Base-by-base conservation (phyloP, 345 rosid species). In the Pistacia atlantica region DNA sequence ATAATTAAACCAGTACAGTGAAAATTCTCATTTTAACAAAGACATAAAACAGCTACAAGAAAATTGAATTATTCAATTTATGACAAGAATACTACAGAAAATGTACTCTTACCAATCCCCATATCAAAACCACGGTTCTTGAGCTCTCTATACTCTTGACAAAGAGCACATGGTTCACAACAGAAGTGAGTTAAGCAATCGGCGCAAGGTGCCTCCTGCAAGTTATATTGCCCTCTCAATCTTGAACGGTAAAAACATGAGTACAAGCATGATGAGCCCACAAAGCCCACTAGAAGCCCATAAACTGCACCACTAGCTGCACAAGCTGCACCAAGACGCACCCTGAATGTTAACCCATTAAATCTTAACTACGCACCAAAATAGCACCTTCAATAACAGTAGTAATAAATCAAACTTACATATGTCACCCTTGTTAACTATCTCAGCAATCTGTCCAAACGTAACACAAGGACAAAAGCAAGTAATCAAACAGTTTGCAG, bases 141-240 rank as follows among this genome's bases (percentile, higher is more conserved):
- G 79, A 85, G 89, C 80, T 87, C 87, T 60, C 87, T 72, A 18
- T 87, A 80, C 63, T 87, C 89, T 67, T 87, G 90, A 79, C 89
- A 84, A 79, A 84, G 90, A 0, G 90, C 72, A 67, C 86, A 82
- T 31, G 83, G 55, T 81, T 84, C 84, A 63, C 87, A 87, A 61
- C 85, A 82, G 77, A 82, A 84, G 71, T 85, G 89, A 72, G 82
- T 86, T 78, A 88, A 75, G 75, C 91, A 88, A 86, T 86, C 91
- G 14, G 79, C 87, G 69, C 78, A 81, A 28, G 87, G 87, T 72
- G 81, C 83, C 76, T 82, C 89, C 70, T 82, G 85, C 79, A 85
- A 67, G 81, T 80, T 85, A 48, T 84, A 80, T 42, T 85, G 87
- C 18, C 80, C 89, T 71, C 88, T 82, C 79, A 86, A 57, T 77